Evolutionary conservation across 2,329 filamentous ascomycete species (phyloP), one percentile per base, ranked within the genome.

Genomic region (Colletotrichum sp.): DNA sequence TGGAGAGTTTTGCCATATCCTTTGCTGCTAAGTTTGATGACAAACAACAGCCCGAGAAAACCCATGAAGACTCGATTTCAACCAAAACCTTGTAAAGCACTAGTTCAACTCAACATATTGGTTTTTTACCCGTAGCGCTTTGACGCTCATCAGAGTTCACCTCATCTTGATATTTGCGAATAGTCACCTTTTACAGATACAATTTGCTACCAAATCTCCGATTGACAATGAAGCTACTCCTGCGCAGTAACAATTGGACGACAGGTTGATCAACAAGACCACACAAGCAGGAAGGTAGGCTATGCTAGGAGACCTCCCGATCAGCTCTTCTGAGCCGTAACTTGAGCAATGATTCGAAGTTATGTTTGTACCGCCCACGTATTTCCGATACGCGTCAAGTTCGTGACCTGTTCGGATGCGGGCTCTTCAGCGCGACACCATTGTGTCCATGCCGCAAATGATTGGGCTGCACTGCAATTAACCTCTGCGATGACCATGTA

Each of bases 61-160:
- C 18, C 9, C 39, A n/a, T 1, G 39, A 48, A 48, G 39, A 48
- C 18, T 48, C 5, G 9, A n/a, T 3, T 18, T 8, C 18, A 48
- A 48, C 39, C 9, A 12, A 48, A 48, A n/a, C 18, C 1, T 1
- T 48, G 39, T 48, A 1, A n/a, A n/a, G 18, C 9, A 12, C 9
- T n/a, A 4, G 0, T 48, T n/a, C 39, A n/a, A 10, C 8, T 43
- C 36, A 18, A 48, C 5, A 48, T n/a, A n/a, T 48, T n/a, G 18
- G n/a, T n/a, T 48, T 48, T 1, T 52, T 52, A 12, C n/a, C 43
- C 10, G n/a, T 4, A 10, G 6, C 6, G 6, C 0, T 21, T 21
- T 21, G 0, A 21, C n/a, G 10, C 18, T 2, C n/a, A 12, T 21
- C n/a, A 13, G n/a, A 21, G n/a, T 2, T 7, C n/a, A 21, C 43